A percentile compares a stretch with the other conserved stretches of the same genome.
These are phyloP conservation scores for Dactylellina drechsleri DNA, from an alignment of 2,329 filamentous ascomycete genomes.

Conservation along the genomic window DNA sequence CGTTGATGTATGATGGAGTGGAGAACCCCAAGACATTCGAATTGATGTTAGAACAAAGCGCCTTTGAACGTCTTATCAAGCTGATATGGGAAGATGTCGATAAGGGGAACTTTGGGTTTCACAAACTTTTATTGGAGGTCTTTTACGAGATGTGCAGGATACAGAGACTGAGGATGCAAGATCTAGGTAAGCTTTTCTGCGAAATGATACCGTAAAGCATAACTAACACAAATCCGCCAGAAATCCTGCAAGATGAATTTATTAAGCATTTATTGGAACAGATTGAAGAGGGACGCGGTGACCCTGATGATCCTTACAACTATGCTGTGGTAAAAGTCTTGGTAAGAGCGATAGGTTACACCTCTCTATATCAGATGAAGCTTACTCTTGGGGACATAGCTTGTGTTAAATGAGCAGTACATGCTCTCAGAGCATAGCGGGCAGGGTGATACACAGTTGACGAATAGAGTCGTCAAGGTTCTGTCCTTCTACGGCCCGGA, in stretches of 20 bases:
- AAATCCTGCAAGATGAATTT: constrained; percentile 76
- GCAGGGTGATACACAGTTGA: constrained; percentile 67
- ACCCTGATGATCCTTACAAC: constrained; percentile 85
- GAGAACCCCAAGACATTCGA: constrained; percentile 80
- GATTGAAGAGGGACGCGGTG: constrained; percentile 85
- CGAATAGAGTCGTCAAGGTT: constrained; percentile 92
- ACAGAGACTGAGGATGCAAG: constrained; percentile 79
- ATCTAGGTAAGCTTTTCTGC: constrained; percentile 72
- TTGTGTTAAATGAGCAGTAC: constrained; percentile 97
- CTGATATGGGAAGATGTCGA: constrained; percentile 73
- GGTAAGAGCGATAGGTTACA: constrained; percentile 66
- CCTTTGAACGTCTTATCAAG: constrained; percentile 84
- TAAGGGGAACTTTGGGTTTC: constrained; percentile 75
- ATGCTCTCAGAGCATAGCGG: constrained; percentile 77
- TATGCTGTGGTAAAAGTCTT: constrained; percentile 93
- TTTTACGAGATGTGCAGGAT: constrained; percentile 97
- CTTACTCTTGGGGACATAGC: constrained; percentile 64
- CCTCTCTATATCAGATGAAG: constrained; percentile 16
- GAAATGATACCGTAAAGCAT: not conserved
- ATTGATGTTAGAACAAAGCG: constrained; percentile 85
- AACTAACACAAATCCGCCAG: constrained; percentile 19
- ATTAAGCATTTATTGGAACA: constrained; percentile 84
- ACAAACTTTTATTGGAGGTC: constrained; percentile 83
- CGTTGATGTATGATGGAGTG: constrained; percentile 87
- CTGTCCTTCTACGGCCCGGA: constrained; percentile 80